A percentile compares a stretch with the other conserved stretches of the same genome.
Evolutionary conservation across 176 grass and related monocot genomes (phyloP).

Genomic region (Phoenix roebelenii): DNA sequence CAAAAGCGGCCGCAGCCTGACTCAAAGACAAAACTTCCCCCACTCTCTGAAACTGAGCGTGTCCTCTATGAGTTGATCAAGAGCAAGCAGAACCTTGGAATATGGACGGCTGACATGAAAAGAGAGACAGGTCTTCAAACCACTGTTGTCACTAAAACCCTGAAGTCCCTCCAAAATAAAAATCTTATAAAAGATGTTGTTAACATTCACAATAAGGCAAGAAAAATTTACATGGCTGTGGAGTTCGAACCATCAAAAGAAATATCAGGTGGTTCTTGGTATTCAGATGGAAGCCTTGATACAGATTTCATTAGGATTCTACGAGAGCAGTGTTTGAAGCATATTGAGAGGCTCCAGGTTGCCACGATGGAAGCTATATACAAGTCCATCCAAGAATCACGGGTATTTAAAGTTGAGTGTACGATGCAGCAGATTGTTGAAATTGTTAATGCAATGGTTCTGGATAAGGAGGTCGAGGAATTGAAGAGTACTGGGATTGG

Average conservation of each 20-base stretch:
- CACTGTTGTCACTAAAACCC: constrained; percentile 7
- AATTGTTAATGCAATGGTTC: constrained; percentile 39
- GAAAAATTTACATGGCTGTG: constrained; percentile 53
- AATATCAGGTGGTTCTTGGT: constrained; percentile 55
- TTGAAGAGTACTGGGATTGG: constrained; percentile 46
- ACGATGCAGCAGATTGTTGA: constrained; percentile 35
- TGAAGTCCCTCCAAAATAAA: constrained; percentile 8
- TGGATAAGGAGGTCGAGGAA: constrained; percentile 56
- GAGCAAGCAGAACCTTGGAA: constrained; percentile 34
- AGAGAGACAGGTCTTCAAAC: constrained; percentile 14
- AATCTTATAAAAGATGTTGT: constrained; percentile 37
- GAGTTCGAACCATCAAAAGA: constrained; percentile 42
- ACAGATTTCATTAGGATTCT: constrained; percentile 29
- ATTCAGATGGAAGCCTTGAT: constrained; percentile 45
- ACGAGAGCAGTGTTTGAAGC: constrained; percentile 32
- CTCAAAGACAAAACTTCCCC: neutral
- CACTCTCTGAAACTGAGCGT: constrained; percentile 20
- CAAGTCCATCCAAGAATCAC: constrained; percentile 22
- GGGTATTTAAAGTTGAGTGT: constrained; percentile 5
- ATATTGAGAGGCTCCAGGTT: constrained; percentile 32
- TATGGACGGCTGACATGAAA: constrained; percentile 20
- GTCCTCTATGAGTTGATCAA: constrained; percentile 27
- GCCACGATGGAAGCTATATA: constrained; percentile 30
- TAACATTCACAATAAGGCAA: constrained; percentile 30
- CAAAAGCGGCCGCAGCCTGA: constrained; percentile 12